Evolutionary conservation across 371 early-diverging fungal species (phyloP).

Genomic region (Lichtheimia corymbifera): DNA sequence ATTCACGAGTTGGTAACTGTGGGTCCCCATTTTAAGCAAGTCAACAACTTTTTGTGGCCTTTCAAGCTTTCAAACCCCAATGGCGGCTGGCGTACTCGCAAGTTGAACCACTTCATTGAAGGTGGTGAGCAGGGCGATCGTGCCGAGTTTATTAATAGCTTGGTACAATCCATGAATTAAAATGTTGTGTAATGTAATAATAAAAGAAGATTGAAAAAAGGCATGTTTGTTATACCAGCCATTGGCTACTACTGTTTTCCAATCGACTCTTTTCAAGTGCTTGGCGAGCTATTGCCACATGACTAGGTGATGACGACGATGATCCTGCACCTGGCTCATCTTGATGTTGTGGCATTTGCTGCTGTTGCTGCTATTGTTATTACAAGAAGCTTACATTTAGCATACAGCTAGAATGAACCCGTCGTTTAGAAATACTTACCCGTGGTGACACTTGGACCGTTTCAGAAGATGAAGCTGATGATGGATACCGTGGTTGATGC

Average conservation of each 20-base stretch:
- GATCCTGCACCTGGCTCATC: too few relatives aligned
- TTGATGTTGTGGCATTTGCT: too few relatives aligned
- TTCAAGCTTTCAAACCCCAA: conserved; percentile 99
- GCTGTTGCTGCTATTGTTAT: too few relatives aligned
- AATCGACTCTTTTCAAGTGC: conserved; percentile 22
- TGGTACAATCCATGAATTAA: conserved; percentile 95
- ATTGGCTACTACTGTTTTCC: conserved; percentile 36
- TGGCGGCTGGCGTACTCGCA: conserved; percentile 96
- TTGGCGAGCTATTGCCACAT: conserved; percentile 26
- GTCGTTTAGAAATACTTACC: too few relatives aligned
- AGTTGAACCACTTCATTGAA: conserved; percentile 95
- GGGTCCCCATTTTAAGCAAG: conserved; percentile 86
- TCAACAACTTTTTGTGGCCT: conserved; percentile 99
- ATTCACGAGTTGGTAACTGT: conserved; percentile 99
- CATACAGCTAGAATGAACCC: too few relatives aligned
- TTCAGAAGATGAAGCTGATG: conserved; percentile 11
- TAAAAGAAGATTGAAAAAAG: conserved; percentile 1
- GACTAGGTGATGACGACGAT: conserved; percentile 6
- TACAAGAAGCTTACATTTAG: too few relatives aligned
- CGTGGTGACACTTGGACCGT: neutral
- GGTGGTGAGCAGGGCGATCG: conserved; percentile 96
- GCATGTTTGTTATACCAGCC: conserved; percentile 14
- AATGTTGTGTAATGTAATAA: conserved; percentile 2
- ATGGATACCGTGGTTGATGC: conserved; percentile 13
- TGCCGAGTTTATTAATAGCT: conserved; percentile 87